These are phyloP conservation scores for Arthrinium puccinioides DNA, from an alignment of 2,329 filamentous ascomycete genomes.

Conservation along the genomic window DNA sequence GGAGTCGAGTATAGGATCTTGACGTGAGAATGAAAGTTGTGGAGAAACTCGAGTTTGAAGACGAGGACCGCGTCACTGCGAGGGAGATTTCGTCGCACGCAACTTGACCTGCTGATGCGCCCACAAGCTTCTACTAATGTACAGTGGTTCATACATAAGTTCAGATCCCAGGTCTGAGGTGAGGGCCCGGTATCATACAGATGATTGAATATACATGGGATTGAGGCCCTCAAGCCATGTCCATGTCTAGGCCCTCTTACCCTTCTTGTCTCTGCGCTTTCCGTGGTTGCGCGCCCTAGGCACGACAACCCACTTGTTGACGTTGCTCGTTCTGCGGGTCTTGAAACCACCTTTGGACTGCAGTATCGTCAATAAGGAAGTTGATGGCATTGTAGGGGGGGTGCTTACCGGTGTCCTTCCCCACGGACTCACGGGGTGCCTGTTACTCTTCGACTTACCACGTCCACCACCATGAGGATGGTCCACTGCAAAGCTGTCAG, in stretches of 20 bases:
- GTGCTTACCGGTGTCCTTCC: slow-evolving; percentile 72
- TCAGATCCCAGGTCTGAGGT: background rate
- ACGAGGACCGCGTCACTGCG: no score
- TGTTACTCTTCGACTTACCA: slow-evolving; percentile 98
- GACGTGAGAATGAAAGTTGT: no score
- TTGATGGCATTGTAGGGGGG: background rate
- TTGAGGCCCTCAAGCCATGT: background rate
- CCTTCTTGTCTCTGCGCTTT: slow-evolving; percentile 67
- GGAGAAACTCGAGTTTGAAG: no score
- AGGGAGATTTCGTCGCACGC: no score
- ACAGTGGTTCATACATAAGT: slow-evolving; percentile 4
- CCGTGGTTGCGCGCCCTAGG: slow-evolving; percentile 83
- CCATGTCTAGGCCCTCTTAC: slow-evolving; percentile 15
- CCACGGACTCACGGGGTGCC: slow-evolving; percentile 93
- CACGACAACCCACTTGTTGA: slow-evolving; percentile 86
- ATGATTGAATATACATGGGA: slow-evolving; percentile 1
- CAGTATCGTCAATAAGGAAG: slow-evolving; percentile 13
- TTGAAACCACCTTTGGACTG: slow-evolving; percentile 83
- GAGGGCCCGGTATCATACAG: background rate
- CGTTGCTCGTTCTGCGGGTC: slow-evolving; percentile 79
- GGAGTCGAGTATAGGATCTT: no score
- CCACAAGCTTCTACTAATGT: slow-evolving; percentile 2
- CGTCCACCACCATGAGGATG: slow-evolving; percentile 98
- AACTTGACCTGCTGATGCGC: no score
- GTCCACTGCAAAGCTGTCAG: slow-evolving; percentile 48